Evolutionary conservation across 2,329 filamentous ascomycete genomes (phyloP), one percentile per base, ranked within the genome.

Genomic region (Zymoseptoria crescenta): DNA sequence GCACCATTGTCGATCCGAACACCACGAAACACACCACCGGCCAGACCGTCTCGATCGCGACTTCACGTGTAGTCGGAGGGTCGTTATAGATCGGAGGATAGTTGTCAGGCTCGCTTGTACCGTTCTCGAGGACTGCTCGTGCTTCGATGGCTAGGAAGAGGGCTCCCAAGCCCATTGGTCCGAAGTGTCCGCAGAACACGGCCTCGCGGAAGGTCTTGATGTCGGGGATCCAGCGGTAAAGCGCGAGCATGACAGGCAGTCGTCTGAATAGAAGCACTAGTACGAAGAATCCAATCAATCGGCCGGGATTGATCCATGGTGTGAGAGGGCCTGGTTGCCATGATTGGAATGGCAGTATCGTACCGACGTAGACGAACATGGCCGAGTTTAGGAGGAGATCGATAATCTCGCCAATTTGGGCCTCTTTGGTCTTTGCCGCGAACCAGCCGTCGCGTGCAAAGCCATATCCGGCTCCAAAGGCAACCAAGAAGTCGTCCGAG

Each of bases 71-170:
- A 5, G 66, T 69, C 41, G 70, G 68, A 0, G 71, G 69, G 0
- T 72, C 71, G 4, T 70, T 58, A 41, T 74, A 65, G 3, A 65
- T 59, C 0, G 77, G 77, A 1, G 80, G 79, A 56, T 76, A 69
- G 1, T 76, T 72, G 8, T 79, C 65, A 1, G 79, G 80, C 1
- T 75, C 63, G 4, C 76, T 77, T 0, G 74, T 75, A 8, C 74
- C 77, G 0, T 75, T 82, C 63, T 83, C 81, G 0, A 84, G 73
- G 59, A 80, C 74, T 0, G 78, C 80, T 24, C 80, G 71, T 0
- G 79, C 78, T 72, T 83, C 81, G 52, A 83, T 81, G 1, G 80
- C 79, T 0, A 84, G 74, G 69, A 83, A 83, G 6, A 83, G 68
- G 0, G 79, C 81, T 1, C 80, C 81, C 1, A 83, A 75, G 19